Evolutionary conservation across 2,329 filamentous ascomycete species (phyloP).

Genomic region (Penicillium sclerotigenum): DNA sequence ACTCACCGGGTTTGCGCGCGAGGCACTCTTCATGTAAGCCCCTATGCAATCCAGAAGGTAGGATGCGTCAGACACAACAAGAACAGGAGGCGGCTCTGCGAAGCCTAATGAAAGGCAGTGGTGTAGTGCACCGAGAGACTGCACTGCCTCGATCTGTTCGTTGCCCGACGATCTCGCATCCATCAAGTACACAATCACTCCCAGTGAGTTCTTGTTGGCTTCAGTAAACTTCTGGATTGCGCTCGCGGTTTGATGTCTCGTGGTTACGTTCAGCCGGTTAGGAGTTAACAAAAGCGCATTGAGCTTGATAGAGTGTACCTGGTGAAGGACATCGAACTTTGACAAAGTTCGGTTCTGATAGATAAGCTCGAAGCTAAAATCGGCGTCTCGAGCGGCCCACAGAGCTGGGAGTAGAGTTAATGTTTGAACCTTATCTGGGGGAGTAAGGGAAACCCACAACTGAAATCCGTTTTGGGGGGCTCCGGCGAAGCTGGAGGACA

Average conservation of each 20-base stretch:
- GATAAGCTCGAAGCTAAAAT: background rate
- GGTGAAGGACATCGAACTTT: background rate
- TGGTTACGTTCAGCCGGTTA: background rate
- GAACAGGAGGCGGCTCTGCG: background rate
- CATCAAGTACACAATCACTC: background rate
- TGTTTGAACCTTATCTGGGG: background rate
- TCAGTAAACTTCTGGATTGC: background rate
- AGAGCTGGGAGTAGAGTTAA: background rate
- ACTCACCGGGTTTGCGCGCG: background rate
- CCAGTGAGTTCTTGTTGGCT: background rate
- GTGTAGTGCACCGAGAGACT: background rate
- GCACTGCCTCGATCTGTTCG: background rate
- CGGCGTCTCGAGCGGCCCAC: background rate
- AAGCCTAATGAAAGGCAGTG: conserved; percentile 1
- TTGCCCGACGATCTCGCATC: background rate
- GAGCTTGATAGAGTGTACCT: background rate
- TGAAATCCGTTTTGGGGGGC: background rate
- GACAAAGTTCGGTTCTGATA: background rate
- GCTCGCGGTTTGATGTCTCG: background rate
- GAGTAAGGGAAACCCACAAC: background rate
- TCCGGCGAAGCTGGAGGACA: background rate
- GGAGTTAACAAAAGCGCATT: background rate
- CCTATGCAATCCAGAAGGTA: conserved; percentile 2
- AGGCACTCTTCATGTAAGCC: background rate
- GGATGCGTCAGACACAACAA: conserved; percentile 1